Base-by-base conservation (phyloP, 768 basidiomycete genomes). In the Psilocybe azurescens region DNA sequence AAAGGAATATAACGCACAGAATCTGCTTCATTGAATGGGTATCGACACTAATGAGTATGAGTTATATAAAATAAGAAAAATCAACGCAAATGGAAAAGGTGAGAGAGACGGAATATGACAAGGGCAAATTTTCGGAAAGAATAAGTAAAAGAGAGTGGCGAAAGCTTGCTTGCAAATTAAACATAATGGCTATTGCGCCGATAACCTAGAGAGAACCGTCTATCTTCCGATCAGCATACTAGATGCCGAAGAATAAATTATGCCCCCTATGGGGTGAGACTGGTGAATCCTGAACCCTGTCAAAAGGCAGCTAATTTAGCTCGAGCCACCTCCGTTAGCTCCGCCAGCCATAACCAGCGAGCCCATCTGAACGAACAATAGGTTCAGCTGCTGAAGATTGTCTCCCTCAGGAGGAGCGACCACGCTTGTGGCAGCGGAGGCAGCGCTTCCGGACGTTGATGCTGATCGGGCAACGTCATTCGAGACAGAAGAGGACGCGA, bases 301-400 rank as follows among this genome's bases (percentile, higher is more conserved):
- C 39, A 58, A 18, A 33, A 54, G 16, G 46, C 11, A 52, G 16
- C 7, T 9, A 14, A 28, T 28, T 33, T 47, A 59, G 36, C 48
- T 60, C 13, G 51, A 66, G 24, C 59, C 59, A 14, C 51, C 53
- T 18, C 50, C 62, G 33, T 58, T 63, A 2, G 60, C 47, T 9
- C 54, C 57, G 39, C 50, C 63, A 30, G 62, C 65, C 50, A 65
- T 53, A 39, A 64, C 57, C 51, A 70, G 53, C 13, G 61, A 58
- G 30, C 67, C 65, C 33, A 67, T 63, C 51, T 66, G 65, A 9
- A 68, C 61, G 28, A 65, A 63, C 5, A 62, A 36, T 4, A 63
- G 57, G 48, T 64, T 62, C 60, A 70, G 49, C 41, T 66, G 65
- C 32, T 51, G 59, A 20, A 70, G 39, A 49, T 65, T 68, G 50